phyloP scores from a whole-genome alignment of 2,329 filamentous ascomycete species.

The Calonectria pseudoreteaudii region DNA sequence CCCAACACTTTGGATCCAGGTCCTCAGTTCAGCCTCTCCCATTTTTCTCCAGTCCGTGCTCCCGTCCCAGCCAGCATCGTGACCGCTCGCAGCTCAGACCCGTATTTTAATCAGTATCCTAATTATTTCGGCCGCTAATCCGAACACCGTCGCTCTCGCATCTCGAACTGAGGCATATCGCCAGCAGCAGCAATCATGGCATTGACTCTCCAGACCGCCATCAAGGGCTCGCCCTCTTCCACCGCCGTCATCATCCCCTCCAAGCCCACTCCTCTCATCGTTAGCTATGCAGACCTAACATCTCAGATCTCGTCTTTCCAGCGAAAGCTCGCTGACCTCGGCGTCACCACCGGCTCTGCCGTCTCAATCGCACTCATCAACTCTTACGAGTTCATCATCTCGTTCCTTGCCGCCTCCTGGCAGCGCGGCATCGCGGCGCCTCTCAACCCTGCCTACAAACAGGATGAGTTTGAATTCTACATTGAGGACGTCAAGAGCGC shows the following conservation, averaged over 20 bases:
- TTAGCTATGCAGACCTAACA: constrained; percentile 77
- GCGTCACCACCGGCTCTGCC: constrained; percentile 75
- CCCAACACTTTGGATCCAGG: background rate
- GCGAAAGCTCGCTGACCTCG: constrained; percentile 79
- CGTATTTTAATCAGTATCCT: background rate
- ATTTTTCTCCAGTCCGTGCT: background rate
- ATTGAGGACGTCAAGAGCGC: constrained; percentile 88
- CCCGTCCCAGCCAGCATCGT: background rate
- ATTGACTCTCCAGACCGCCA: constrained; percentile 63
- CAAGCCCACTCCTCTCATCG: constrained; percentile 69
- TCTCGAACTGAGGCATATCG: constrained; percentile 4
- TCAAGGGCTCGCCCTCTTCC: constrained; percentile 58
- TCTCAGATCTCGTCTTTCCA: constrained; percentile 79
- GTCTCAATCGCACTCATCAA: constrained; percentile 88
- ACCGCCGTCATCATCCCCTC: constrained; percentile 80
- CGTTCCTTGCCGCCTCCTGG: constrained; percentile 88
- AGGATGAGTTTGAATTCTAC: constrained; percentile 92
- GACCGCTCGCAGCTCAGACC: background rate
- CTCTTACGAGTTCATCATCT: constrained; percentile 88
- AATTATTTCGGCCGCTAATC: background rate
- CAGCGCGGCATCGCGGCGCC: constrained; percentile 87
- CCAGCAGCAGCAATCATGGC: constrained; percentile 44
- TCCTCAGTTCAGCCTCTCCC: constrained; percentile 1
- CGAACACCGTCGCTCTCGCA: background rate
- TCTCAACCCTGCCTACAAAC: constrained; percentile 90